phyloP scores from a whole-genome alignment of 2,329 filamentous ascomycete species.

The Fusarium hostae region DNA sequence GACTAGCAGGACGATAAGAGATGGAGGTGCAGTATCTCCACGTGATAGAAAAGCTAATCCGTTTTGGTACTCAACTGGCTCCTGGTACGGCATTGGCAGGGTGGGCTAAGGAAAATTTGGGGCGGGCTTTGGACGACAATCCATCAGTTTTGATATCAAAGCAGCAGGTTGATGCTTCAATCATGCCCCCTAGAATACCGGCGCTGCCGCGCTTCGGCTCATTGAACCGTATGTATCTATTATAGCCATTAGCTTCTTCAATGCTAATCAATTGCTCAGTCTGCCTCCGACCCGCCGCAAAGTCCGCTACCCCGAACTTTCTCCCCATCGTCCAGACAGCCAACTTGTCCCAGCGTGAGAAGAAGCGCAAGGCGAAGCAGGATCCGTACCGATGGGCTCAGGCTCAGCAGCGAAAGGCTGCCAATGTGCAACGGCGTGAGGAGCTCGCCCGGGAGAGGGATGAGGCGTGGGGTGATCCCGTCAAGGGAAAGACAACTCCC shows the following conservation, averaged over 20 bases:
- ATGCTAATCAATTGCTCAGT: constrained; percentile 57
- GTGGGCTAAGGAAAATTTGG: constrained; percentile 51
- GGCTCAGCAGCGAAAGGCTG: constrained; percentile 83
- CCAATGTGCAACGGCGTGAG: constrained; percentile 80
- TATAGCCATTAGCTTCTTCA: not conserved
- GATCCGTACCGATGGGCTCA: constrained; percentile 88
- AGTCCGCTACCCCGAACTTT: constrained; percentile 59
- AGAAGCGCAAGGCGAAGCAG: constrained; percentile 72
- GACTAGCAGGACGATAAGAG: constrained; percentile 34
- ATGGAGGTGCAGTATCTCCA: constrained; percentile 31
- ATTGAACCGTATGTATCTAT: constrained; percentile 64
- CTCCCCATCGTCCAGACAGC: constrained; percentile 73
- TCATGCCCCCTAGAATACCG: constrained; percentile 76
- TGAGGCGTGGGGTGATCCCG: constrained; percentile 76
- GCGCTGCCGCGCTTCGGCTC: constrained; percentile 68
- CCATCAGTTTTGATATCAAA: constrained; percentile 37
- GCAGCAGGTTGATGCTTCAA: constrained; percentile 48
- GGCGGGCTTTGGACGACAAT: constrained; percentile 36
- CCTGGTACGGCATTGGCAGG: constrained; percentile 19
- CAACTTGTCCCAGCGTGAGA: constrained; percentile 69
- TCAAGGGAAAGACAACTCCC: constrained; percentile 81
- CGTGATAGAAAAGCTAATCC: constrained; percentile 47
- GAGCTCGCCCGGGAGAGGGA: constrained; percentile 74
- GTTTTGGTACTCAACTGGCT: not conserved
- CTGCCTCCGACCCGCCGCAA: constrained; percentile 67